Conservation (phyloP, 345 rosid genomes). For the Eutrema yunnanense region DNA sequence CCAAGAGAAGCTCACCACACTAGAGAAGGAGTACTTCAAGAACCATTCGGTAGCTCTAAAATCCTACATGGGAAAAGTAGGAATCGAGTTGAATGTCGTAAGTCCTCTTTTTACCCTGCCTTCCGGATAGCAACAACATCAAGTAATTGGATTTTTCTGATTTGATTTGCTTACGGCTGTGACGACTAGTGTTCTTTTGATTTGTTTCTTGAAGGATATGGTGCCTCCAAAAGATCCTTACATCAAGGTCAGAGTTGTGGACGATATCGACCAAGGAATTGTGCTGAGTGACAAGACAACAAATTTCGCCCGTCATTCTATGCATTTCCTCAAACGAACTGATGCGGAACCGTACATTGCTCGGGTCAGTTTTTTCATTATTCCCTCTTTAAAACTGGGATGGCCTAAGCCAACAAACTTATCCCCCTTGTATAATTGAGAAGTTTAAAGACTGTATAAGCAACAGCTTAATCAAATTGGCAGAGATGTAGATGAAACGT, state of each 20-base stretch:
- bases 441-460: neutral
- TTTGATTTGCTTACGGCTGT: neutral
- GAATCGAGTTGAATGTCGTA: slow-evolving; percentile 81
- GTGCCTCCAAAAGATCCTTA: slow-evolving; percentile 98
- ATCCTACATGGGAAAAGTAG: slow-evolving; percentile 64
- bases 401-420: neutral
- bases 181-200: neutral
- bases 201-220: slow-evolving; percentile 58
- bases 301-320: slow-evolving; percentile 71
- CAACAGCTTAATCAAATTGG: neutral
- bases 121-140: neutral
- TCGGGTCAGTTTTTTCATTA: slow-evolving; percentile 42
- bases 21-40: slow-evolving; percentile 66
- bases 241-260: slow-evolving; percentile 79
- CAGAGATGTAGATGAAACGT: neutral
- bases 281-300: slow-evolving; percentile 65
- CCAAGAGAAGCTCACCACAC: slow-evolving; percentile 55
- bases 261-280: slow-evolving; percentile 72
- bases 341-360: slow-evolving; percentile 87
- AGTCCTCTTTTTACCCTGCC: slow-evolving; percentile 6
- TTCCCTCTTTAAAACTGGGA: neutral
- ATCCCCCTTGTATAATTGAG: neutral
- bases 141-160: neutral
- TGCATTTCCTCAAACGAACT: slow-evolving; percentile 91
- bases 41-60: slow-evolving; percentile 60